phyloP scores from a whole-genome alignment of 495 filamentous ascomycete species.

The Echria macrotheca region DNA sequence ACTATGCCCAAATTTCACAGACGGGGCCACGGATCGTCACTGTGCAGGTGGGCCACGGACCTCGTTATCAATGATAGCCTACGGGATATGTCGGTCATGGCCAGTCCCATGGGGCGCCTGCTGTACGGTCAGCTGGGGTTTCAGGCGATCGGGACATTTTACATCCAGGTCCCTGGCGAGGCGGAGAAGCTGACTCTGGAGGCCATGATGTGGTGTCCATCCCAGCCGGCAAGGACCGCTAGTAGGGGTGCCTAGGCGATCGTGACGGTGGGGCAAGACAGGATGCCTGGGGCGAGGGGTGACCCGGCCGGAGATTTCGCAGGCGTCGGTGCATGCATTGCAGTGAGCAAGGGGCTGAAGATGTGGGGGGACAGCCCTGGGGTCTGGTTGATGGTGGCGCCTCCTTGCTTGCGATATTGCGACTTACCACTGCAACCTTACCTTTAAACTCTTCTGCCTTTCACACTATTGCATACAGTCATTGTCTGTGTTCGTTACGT shows the following conservation, averaged over 20 bases:
- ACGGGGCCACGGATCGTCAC: conserved; percentile 17
- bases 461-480: not conserved
- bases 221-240: not conserved
- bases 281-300: not conserved
- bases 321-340: not conserved
- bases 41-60: conserved; percentile 19
- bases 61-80: conserved; percentile 1
- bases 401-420: not conserved
- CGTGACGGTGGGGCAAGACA: too few relatives aligned
- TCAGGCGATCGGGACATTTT: conserved; percentile 9
- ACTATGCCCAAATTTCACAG: conserved; percentile 16
- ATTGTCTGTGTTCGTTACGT: not conserved
- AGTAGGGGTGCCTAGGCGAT: not conserved
- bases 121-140: conserved; percentile 20
- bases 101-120: conserved; percentile 22
- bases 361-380: not conserved
- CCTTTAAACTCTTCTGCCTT: too few relatives aligned
- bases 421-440: not conserved
- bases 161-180: conserved; percentile 16
- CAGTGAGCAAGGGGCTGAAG: conserved; percentile 1
- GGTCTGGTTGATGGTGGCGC: not conserved
- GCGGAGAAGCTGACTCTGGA: conserved; percentile 16
- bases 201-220: conserved; percentile 24
- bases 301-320: not conserved
- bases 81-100: conserved; percentile 13